Conservation (phyloP, 371 early-diverging fungal genomes). For the Mucor saturninus region DNA sequence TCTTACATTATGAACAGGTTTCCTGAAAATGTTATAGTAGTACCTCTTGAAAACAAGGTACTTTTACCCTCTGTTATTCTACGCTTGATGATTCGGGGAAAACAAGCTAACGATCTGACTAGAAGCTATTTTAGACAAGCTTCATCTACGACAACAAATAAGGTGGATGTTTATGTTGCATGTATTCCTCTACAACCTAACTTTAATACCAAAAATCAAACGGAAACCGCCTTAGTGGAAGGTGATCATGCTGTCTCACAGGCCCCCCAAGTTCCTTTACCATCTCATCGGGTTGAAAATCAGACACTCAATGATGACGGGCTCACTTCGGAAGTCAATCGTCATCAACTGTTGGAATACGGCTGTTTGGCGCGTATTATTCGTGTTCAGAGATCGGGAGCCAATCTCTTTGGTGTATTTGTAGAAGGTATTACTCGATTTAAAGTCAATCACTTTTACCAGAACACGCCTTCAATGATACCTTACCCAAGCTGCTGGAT, state of each 20-base stretch:
- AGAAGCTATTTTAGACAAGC: conserved; percentile 31
- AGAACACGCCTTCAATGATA: conserved; percentile 12
- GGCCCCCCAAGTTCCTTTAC: conserved; percentile 23
- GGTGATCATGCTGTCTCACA: conserved; percentile 2
- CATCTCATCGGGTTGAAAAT: background rate
- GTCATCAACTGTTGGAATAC: conserved; percentile 23
- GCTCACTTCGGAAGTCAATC: conserved; percentile 14
- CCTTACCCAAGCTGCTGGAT: conserved; percentile 22
- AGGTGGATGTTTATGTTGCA: conserved; percentile 25
- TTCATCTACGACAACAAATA: background rate
- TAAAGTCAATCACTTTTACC: conserved; percentile 15
- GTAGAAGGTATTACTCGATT: conserved; percentile 39
- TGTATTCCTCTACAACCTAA: conserved; percentile 30
- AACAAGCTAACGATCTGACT: conserved; percentile 38
- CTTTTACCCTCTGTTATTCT: conserved; percentile 43
- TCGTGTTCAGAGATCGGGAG: conserved; percentile 39
- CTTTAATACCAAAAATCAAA: background rate
- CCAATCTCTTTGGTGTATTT: conserved; percentile 34
- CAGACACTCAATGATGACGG: background rate
- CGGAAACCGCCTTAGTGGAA: background rate
- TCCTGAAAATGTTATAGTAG: conserved; percentile 31
- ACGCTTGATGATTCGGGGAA: conserved; percentile 39
- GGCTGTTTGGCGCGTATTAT: conserved; percentile 52
- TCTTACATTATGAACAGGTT: conserved; percentile 9
- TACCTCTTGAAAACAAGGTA: conserved; percentile 44